Base-by-base conservation (phyloP, 2,329 filamentous ascomycete genomes). In the Penicillium decumbens region DNA sequence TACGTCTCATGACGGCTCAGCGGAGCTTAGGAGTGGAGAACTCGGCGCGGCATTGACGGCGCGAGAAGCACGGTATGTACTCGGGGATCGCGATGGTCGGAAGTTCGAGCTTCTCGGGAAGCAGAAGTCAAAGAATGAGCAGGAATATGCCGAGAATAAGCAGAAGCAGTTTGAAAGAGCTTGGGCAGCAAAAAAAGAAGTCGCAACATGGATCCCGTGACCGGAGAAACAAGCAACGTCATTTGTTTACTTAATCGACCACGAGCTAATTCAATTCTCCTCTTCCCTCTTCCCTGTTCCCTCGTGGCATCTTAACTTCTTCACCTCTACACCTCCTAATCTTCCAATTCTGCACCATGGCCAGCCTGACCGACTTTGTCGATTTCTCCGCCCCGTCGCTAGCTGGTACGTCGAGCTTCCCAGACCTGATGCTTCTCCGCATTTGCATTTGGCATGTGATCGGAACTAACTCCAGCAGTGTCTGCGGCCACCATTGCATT, bases 401-500 rank as follows among this genome's bases (percentile, higher is more conserved):
- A 49, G 74, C 80, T 54, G 70, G 87, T 89, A 78, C 53, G 82
- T 63, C 32, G 20, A 44, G 12, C 52, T 48, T 32, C 43, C 43
- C 41, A 42, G 32, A 38, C 43, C 15, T 38, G 23, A 43, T 41
- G 25, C 44, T 38, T 42, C 50, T 58, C 55, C 51, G 46, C 50
- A 52, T 56, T 58, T 61, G 49, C 50, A 52, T 56, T 58, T 61
- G 49, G 54, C 62, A 65, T 65, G 62, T 67, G 62, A 65, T 64
- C 49, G 45, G 39, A 27, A 45, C 50, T 54, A 41, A 60, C 56
- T 45, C 51, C 55, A 37, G 41, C 45, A 95, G 91, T 93, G 60
- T 88, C 89, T 60, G 88, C 85, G 41, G 79, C 78, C 48, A 81
- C 88, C 45, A 95, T 98, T 73, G 80, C 85, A 42, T 97, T 98